Conservation (phyloP, 345 rosid genomes). For the Pistacia atlantica region DNA sequence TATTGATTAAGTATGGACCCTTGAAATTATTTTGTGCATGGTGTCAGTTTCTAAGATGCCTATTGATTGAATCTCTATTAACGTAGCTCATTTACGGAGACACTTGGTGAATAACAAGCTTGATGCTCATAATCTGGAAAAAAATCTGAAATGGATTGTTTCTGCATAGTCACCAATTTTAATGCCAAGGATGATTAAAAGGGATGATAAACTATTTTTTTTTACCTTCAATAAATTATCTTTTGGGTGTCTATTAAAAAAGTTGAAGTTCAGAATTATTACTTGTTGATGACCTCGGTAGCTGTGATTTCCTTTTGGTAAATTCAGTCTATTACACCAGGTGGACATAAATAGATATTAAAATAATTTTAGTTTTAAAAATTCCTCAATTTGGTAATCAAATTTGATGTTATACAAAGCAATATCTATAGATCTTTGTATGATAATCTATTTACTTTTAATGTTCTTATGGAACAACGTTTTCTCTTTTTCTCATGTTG, state of each 20-base stretch:
- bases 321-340: no score
- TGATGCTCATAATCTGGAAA: neutral
- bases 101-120: neutral
- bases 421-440: no score
- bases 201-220: neutral
- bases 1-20: neutral
- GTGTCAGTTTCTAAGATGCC: neutral
- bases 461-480: neutral
- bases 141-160: neutral
- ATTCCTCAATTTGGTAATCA: neutral
- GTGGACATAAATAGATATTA: no score
- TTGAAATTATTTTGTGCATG: neutral
- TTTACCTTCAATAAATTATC: neutral
- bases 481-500: neutral
- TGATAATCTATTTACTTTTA: neutral
- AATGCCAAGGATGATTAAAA: neutral
- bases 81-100: neutral
- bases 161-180: neutral
- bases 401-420: neutral
- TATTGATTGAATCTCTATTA: neutral
- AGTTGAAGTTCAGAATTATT: neutral
- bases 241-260: neutral
- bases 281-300: neutral
- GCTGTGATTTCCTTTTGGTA: no score
- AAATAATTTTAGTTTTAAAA: neutral